These are phyloP conservation scores for Trichoderma virens DNA, from an alignment of 495 filamentous ascomycete genomes.

Conservation along the genomic window DNA sequence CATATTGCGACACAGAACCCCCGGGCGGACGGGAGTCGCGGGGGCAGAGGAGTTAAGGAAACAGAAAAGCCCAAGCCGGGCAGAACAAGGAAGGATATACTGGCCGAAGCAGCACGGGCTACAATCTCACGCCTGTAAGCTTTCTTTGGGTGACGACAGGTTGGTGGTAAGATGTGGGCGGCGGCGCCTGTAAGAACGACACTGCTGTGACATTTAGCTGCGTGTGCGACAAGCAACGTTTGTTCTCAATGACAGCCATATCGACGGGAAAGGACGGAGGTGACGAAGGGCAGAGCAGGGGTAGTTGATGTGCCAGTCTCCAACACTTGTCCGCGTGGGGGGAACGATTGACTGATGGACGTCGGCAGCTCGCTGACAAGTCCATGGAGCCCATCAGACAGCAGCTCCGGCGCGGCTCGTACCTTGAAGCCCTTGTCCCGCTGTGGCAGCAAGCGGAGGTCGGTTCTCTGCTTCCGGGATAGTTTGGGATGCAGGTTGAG, in stretches of 20 bases:
- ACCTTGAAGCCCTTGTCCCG: conserved; percentile 1
- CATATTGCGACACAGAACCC: conserved; percentile 24
- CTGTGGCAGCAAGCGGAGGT: not conserved
- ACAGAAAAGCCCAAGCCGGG: not conserved
- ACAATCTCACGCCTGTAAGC: not conserved
- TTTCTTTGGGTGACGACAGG: not conserved
- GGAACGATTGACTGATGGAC: conserved; percentile 7
- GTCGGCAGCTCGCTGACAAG: conserved; percentile 3
- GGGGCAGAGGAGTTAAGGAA: conserved; percentile 4
- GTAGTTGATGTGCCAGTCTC: not conserved
- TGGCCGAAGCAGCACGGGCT: not conserved
- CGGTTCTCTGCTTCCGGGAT: conserved; percentile 5
- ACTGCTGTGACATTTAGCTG: not conserved
- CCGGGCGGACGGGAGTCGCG: conserved; percentile 7
- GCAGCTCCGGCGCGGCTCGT: conserved; percentile 3
- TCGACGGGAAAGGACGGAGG: conserved; percentile 1
- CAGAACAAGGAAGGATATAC: not conserved
- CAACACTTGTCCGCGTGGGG: conserved; percentile 9
- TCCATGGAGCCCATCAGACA: not conserved
- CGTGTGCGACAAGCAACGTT: not conserved
- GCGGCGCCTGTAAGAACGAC: not conserved
- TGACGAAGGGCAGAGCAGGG: not conserved
- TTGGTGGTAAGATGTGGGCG: not conserved
- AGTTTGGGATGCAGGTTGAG: not conserved
- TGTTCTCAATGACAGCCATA: not conserved